phyloP scores from a whole-genome alignment of 2,329 filamentous ascomycete genomes.

The Bipolaris bicolor region DNA sequence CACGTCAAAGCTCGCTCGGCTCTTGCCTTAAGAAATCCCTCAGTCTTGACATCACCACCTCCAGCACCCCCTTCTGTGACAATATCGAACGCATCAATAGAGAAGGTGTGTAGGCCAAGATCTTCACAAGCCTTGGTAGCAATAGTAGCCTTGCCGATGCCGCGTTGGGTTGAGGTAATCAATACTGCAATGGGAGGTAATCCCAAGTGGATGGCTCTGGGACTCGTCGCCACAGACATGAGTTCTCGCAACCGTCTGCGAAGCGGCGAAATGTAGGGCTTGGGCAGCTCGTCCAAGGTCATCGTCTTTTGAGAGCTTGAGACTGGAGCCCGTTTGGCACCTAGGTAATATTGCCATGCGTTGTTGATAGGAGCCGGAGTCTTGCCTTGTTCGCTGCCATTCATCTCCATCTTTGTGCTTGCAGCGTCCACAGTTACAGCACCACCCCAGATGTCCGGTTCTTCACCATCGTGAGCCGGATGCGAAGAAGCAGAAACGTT shows the following conservation, averaged over 20 bases:
- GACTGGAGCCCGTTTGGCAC: conserved; percentile 70
- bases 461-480: conserved; percentile 64
- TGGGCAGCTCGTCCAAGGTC: conserved; percentile 48
- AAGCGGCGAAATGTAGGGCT: conserved; percentile 53
- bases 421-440: conserved; percentile 85
- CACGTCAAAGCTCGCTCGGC: conserved; percentile 89
- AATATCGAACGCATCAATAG: conserved; percentile 91
- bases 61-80: conserved; percentile 88
- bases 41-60: conserved; percentile 90
- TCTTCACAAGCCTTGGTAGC: conserved; percentile 81
- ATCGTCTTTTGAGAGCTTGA: conserved; percentile 64
- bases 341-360: conserved; percentile 89
- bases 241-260: conserved; percentile 77
- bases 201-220: conserved; percentile 81
- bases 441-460: conserved; percentile 80
- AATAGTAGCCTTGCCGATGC: conserved; percentile 87
- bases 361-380: conserved; percentile 77
- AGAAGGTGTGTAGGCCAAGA: conserved; percentile 86
- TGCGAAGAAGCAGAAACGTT: conserved; percentile 59
- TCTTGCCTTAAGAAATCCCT: conserved; percentile 84
- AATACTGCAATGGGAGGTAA: conserved; percentile 89
- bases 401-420: conserved; percentile 87
- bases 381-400: conserved; percentile 82
- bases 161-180: conserved; percentile 87
- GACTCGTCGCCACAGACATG: conserved; percentile 85